Base-by-base conservation (phyloP, 495 filamentous ascomycete species). In the Aspergillus panamensis region DNA sequence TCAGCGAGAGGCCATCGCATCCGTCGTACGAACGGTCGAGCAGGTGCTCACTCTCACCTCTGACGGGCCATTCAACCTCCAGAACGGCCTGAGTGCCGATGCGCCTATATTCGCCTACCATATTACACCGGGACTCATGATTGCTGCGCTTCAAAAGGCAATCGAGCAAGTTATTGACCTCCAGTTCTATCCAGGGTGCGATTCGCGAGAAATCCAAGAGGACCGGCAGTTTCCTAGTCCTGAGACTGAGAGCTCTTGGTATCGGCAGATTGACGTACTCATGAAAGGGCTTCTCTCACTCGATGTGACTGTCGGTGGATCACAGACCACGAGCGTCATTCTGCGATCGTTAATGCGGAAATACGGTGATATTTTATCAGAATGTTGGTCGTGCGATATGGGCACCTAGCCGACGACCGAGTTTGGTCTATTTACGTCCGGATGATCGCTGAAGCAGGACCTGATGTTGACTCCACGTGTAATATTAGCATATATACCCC, bases 221-320 rank as follows among this genome's bases (percentile, higher is more conserved):
- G 31, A 20, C 12, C 31, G 10, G 17, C 16, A 20, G 9, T 19
- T 29, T 12, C 6, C 14, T 2, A 4, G 29, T 29, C 3, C 42
- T 8, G 12, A 51, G 19, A 9, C 37, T 7, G 53, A 60, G 42
- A 39, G 42, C n/a, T 40, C 19, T 10, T 59, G 58, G 55, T n/a
- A 53, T 6, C 44, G 35, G 2, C 62, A 59, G 10, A 59, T 69
- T 33, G 62, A 67, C 25, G 19, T 42, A 14, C 39, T 67, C 3
- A 60, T 65, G 51, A 66, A 69, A 37, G 67, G 56, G 0, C 58
- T 67, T 6, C 16, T 64, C 6, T 67, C 67, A 7, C 61, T 69
- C 13, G 58, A 64, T 29, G 62, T 61, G 9, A 67, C 67, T 0
- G 50, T 69, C 40, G 65, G 67, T n/a, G 67, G 67, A 29, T 67